Conservation (phyloP, 176 grass and related monocot species). For the Phoenix roebelenii region DNA sequence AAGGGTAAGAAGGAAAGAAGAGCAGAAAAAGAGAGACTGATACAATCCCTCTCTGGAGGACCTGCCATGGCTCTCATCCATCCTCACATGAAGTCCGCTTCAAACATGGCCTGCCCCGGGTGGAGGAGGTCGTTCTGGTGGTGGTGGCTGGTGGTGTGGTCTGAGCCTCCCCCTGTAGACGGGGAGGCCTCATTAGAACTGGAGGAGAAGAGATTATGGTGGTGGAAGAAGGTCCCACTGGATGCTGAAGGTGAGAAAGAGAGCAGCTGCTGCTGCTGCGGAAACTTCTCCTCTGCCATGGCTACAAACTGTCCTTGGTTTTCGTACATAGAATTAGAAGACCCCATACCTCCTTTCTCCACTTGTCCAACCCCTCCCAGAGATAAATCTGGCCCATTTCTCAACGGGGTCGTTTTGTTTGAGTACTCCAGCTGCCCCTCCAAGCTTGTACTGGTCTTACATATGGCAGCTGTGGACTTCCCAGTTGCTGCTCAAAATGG, state of each 20-base stretch:
- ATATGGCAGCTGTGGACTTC: not conserved
- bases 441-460: not conserved
- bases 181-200: slow-evolving; percentile 32
- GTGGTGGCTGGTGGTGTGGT: slow-evolving; percentile 33
- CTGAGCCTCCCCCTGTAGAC: slow-evolving; percentile 41
- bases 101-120: slow-evolving; percentile 56
- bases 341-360: not conserved
- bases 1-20: too few relatives aligned
- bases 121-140: slow-evolving; percentile 56
- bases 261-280: too few relatives aligned
- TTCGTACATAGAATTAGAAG: not conserved
- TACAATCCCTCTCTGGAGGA: too few relatives aligned
- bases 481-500: not conserved
- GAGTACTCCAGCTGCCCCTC: not conserved
- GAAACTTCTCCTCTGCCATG: not conserved
- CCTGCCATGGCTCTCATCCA: too few relatives aligned
- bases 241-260: too few relatives aligned
- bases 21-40: too few relatives aligned
- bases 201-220: not conserved
- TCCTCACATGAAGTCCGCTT: slow-evolving; percentile 37
- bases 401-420: not conserved
- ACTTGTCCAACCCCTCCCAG: not conserved
- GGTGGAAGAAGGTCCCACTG: too few relatives aligned
- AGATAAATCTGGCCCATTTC: not conserved
- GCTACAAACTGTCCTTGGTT: not conserved